Base-by-base conservation (phyloP, 1,284 basidiomycete species). In the Tetrapyrgos nigripes region DNA sequence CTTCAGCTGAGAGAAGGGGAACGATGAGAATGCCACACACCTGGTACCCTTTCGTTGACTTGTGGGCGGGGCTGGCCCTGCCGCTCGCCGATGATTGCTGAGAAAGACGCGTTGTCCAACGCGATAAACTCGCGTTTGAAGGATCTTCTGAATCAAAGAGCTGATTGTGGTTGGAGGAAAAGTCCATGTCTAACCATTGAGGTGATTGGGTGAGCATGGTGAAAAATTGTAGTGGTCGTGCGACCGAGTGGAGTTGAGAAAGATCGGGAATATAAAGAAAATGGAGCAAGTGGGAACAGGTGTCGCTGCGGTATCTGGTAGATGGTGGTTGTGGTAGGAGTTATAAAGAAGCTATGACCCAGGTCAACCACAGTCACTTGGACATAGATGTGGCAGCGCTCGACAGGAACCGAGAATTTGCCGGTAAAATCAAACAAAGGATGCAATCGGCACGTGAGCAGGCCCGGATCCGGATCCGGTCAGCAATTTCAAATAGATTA, bases 41-140 rank as follows among this genome's bases (percentile, higher is more conserved):
- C 56, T 58, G n/a, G 4, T 35, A 48, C 24, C 17, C 45, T 17
- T 49, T 21, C 44, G 29, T 28, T 24, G 14, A 8, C 37, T n/a
- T 11, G 19, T 17, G 37, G 19, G 19, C 17, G 19, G 13, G 14
- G 37, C 37, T 40, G 19, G 37, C 17, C 14, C 4, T 40, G 37
- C 19, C 14, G 37, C 37, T 17, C 37, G 17, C 4, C 17, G 49
- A 50, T 44, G 55, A 44, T 28, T 50, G 47, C 3, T 24, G 6
- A 37, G 44, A 58, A 40, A 27, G 33, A 47, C 49, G 49, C 56
- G 56, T 48, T 24, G 56, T 47, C 24, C 37, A 40, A 11, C 37
- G 37, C 17, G 37, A 40, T 40, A n/a, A 17, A 40, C 37, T 40
- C 37, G 37, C 37, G 37, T 40, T 40, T 40, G 37, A 40, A 4